Evolutionary conservation across 768 basidiomycete species (phyloP), one percentile per base, ranked within the genome.

Genomic region (Mycena latifolia): DNA sequence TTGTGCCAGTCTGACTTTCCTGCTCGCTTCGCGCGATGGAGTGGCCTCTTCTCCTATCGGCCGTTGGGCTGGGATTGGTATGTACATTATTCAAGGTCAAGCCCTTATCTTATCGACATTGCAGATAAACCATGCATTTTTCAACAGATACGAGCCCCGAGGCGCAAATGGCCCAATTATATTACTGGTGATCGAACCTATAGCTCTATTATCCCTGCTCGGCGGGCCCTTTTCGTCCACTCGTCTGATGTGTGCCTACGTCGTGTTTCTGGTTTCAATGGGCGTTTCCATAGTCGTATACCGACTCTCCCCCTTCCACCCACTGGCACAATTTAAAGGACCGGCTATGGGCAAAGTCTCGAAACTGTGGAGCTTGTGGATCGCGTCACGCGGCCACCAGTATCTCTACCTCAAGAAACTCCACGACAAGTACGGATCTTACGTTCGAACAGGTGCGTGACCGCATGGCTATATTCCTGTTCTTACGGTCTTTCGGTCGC

Each of bases 221-320:
- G 52, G 46, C 11, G 46, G 37, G 24, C 25, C 54, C 10, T 3
- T 54, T 27, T 47, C 63, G 0, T 6, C 28, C 20, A 17, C 33
- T 0, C 63, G 31, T n/a, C 33, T 65, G 5, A 24, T 53, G 1
- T 43, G 48, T 2, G 31, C 20, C 50, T 53, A 63, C 24, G 62
- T 24, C n/a, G 24, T 71, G 4, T 82, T 78, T 64, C 77, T 75
- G 72, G 54, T 55, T 1, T 70, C 78, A 1, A 63, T 81, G 18
- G 52, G 69, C 35, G 33, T 69, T 5, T 80, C 80, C 0, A 77
- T 83, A 20, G 48, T 77, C 10, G 27, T 77, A 10, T 87, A 88
- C 71, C 82, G 86, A 15, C 65, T 87, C 9, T 87, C 86, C 7
- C 86, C 86, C 5, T 82, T 82, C 74, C 87, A 89, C 70, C 86